Base-by-base conservation (phyloP, 306 rosid species). In the Citrullus colocynthis region DNA sequence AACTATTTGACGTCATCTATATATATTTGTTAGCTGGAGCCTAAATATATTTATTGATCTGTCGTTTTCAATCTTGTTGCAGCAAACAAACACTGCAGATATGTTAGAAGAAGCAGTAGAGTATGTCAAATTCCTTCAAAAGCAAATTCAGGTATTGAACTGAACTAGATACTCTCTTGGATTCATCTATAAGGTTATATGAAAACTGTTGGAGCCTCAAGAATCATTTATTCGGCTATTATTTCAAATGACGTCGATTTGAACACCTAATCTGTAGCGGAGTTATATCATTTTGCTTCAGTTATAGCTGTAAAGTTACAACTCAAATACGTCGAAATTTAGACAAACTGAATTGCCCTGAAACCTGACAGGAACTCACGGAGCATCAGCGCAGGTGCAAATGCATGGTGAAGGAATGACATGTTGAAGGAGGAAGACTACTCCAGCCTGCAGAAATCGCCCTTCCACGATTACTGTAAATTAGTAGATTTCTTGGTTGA, bases 41-140 rank as follows among this genome's bases (percentile, higher is more conserved):
- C n/a, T 48, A 49, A 71, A 49, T 72, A 49, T 15, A 72, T 15
- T 2, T 14, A 28, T 32, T 9, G 67, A 28, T 57, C 32, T 75
- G 32, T 54, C 72, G 30, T 61, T 9, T 77, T 64, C 45, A 24
- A 15, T 7, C 56, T 39, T 55, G 61, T 4, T 86, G 91, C 90
- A 93, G 98, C 98, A 93, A 88, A 93, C 96, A 73, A 93, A 93
- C 75, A 93, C 98, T 4, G 97, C 98, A 4, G 97, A 91, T 54
- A 93, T 93, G 97, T 81, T 93, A 79, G 94, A 91, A 5, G 98
- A 93, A 83, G 97, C 96, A 10, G 97, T 91, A 49, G 97, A 88
- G 76, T 93, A 93, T 80, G 98, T 91, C 79, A 93, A 93, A 80
- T 76, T 76, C 83, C 97, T 93, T 36, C 96, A 91, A 85, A 88